These are phyloP conservation scores for Protomyces gravidus DNA, from an alignment of 1,139 yeast genomes.

Conservation along the genomic window DNA sequence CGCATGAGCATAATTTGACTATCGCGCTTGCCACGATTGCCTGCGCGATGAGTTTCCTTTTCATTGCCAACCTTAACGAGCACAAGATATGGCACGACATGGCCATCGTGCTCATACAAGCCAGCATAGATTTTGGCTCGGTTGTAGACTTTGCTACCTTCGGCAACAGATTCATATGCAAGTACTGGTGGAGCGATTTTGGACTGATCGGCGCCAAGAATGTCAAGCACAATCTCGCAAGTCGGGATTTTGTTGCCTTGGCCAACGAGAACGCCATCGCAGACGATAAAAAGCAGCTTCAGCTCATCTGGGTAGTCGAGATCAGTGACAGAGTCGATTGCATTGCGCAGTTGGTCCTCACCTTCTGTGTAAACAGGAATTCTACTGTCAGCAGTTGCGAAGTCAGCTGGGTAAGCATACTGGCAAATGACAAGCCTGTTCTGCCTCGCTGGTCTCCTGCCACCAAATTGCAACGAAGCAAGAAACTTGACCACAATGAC, in stretches of 20 bases:
- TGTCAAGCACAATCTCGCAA: constrained; percentile 45
- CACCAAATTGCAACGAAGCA: constrained; percentile 44
- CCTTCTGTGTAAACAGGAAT: constrained; percentile 47
- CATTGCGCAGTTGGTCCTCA: constrained; percentile 45
- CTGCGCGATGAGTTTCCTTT: constrained; percentile 44
- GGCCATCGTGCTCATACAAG: constrained; percentile 46
- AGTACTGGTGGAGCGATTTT: constrained; percentile 44
- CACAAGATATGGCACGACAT: constrained; percentile 46
- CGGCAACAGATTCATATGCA: constrained; percentile 44
- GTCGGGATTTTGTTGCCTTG: constrained; percentile 47
- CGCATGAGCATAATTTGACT: constrained; percentile 46
- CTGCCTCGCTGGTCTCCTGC: constrained; percentile 42
- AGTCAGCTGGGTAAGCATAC: constrained; percentile 26
- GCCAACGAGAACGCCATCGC: constrained; percentile 48
- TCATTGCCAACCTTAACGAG: constrained; percentile 47
- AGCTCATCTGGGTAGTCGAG: constrained; percentile 45
- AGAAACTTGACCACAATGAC: constrained; percentile 43
- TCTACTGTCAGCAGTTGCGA: not conserved
- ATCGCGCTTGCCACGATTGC: constrained; percentile 47
- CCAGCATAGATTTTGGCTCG: constrained; percentile 46
- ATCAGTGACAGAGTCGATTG: constrained; percentile 45
- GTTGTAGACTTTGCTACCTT: constrained; percentile 45
- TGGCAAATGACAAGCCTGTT: constrained; percentile 46
- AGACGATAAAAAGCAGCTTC: constrained; percentile 43
- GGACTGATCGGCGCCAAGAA: constrained; percentile 42